These are phyloP conservation scores for Sclerotinia subarctica DNA, from an alignment of 2,329 filamentous ascomycete genomes.

Conservation along the genomic window DNA sequence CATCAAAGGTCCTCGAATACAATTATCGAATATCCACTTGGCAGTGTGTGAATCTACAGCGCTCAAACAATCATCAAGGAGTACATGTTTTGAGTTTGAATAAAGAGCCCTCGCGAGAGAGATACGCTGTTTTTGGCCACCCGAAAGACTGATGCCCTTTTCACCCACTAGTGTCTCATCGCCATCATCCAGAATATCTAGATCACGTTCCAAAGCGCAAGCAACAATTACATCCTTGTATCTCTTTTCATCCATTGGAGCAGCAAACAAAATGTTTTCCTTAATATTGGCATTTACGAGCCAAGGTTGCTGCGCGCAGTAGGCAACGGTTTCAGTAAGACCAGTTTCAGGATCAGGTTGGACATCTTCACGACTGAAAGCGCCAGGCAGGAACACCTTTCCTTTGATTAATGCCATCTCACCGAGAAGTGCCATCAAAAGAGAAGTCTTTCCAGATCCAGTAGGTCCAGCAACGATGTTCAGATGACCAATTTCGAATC, in stretches of 20 bases:
- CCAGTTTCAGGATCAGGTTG: slow-evolving; percentile 77
- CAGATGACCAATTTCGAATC: slow-evolving; percentile 80
- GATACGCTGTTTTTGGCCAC: slow-evolving; percentile 96
- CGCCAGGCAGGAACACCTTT: slow-evolving; percentile 73
- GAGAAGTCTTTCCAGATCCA: slow-evolving; percentile 90
- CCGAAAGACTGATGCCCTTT: slow-evolving; percentile 94
- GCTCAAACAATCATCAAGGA: slow-evolving; percentile 92
- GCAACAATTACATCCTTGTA: slow-evolving; percentile 87
- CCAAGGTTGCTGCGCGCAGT: slow-evolving; percentile 96
- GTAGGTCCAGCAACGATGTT: slow-evolving; percentile 93
- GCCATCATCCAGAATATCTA: slow-evolving; percentile 87
- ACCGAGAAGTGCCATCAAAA: slow-evolving; percentile 92
- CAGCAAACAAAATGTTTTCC: slow-evolving; percentile 91
- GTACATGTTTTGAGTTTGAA: slow-evolving; percentile 83
- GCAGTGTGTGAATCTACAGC: slow-evolving; percentile 97
- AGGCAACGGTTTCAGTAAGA: slow-evolving; percentile 87
- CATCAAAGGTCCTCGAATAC: slow-evolving; percentile 88
- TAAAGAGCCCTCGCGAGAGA: slow-evolving; percentile 97
- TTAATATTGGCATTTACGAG: slow-evolving; percentile 93
- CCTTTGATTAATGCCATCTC: slow-evolving; percentile 90
- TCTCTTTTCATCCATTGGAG: slow-evolving; percentile 72
- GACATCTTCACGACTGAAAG: slow-evolving; percentile 80
- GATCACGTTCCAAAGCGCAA: slow-evolving; percentile 85
- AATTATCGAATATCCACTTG: slow-evolving; percentile 96
- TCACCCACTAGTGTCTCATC: slow-evolving; percentile 94